Evolutionary conservation across 495 filamentous ascomycete species (phyloP).

Genomic region (Trichoderma parareesei): DNA sequence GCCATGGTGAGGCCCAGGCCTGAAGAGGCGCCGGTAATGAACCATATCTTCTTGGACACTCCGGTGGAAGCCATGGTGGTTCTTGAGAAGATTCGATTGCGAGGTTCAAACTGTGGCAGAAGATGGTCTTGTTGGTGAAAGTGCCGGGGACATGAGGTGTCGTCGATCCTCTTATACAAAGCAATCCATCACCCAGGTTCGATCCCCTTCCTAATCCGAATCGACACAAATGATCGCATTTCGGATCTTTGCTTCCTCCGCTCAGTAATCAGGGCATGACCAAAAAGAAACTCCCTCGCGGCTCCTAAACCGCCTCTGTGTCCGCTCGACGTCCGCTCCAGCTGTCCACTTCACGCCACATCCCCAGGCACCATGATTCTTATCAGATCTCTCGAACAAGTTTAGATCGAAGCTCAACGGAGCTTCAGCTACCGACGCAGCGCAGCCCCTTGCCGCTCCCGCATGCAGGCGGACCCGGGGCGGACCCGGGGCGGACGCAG

Average conservation of each 20-base stretch:
- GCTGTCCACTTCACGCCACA: neutral
- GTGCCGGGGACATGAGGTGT: neutral
- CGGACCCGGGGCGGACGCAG: neutral
- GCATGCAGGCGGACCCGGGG: neutral
- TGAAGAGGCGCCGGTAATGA: conserved; percentile 49
- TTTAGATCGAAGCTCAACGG: too few species aligned
- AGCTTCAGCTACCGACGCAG: too few species aligned
- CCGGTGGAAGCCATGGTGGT: neutral
- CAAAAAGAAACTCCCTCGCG: neutral
- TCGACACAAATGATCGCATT: neutral
- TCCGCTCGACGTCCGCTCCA: neutral
- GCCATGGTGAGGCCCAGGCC: conserved; percentile 47
- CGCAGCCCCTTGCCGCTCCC: neutral
- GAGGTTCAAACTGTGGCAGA: neutral
- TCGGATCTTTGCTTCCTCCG: neutral
- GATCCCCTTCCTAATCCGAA: neutral
- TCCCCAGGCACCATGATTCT: too few species aligned
- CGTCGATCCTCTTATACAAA: too few species aligned
- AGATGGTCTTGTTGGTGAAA: neutral
- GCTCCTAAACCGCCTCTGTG: neutral
- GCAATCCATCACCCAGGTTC: too few species aligned
- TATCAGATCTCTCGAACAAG: too few species aligned
- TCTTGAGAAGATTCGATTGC: neutral
- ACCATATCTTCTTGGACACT: conserved; percentile 27
- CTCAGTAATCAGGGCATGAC: neutral